Percentiles rank a stretch among this genome's conserved stretches.
These are phyloP conservation scores for Annulohypoxylon bovei DNA, from an alignment of 495 filamentous ascomycete species.

Conservation along the genomic window DNA sequence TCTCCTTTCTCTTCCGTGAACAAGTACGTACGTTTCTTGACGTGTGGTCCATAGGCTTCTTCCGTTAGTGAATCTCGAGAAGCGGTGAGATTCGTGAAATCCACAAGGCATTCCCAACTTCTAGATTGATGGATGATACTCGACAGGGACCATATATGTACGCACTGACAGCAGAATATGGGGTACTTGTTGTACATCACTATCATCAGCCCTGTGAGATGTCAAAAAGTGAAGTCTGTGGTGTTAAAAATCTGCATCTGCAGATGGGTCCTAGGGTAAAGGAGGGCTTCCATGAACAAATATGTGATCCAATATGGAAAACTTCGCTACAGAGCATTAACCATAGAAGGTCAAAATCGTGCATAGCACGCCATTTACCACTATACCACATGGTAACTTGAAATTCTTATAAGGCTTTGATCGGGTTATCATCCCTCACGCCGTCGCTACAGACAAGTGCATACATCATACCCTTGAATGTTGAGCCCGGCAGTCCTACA, in stretches of 20 bases:
- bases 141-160: conserved; percentile 28
- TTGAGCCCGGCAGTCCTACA: neutral
- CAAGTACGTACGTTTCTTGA: neutral
- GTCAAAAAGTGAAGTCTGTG: conserved; percentile 17
- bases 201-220: conserved; percentile 38
- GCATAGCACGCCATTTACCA: too few species aligned
- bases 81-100: conserved; percentile 26
- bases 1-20: too few species aligned
- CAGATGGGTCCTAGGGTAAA: conserved; percentile 15
- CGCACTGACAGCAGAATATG: conserved; percentile 25
- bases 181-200: conserved; percentile 29
- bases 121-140: conserved; percentile 24
- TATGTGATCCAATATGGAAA: too few species aligned
- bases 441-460: conserved; percentile 3
- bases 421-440: conserved; percentile 16
- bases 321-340: too few species aligned
- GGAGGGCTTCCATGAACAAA: too few species aligned
- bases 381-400: too few species aligned
- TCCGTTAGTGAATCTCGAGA: conserved; percentile 15
- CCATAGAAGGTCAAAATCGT: too few species aligned
- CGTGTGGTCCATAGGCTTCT: conserved; percentile 4
- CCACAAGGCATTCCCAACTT: conserved; percentile 17
- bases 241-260: conserved; percentile 19
- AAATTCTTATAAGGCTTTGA: too few species aligned
- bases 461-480: conserved; percentile 19